Evolutionary conservation across 228 moss, liverwort and hornwort species (phyloP), one percentile per base, ranked within the genome.

Genomic region (Sphagnum fallax): DNA sequence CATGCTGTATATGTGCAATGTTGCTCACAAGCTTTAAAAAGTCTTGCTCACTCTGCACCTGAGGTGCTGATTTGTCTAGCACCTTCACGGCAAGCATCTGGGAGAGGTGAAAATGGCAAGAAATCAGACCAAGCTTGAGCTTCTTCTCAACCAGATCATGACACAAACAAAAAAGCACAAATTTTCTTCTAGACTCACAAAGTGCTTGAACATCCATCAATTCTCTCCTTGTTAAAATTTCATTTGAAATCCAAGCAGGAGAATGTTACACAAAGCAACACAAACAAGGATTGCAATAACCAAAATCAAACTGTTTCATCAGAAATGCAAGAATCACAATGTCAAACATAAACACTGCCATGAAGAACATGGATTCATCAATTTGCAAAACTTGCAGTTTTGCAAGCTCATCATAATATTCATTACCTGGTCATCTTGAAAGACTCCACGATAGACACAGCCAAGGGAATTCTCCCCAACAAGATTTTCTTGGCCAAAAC

Each of bases 401-500:
- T 32, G 32, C 32, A 32, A 32, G 32, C 32, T 32, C 2, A 3
- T 32, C 32, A 32, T 32, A 32, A 2, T 32, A 3, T 32, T 32
- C 9, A 8, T 61, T 69, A 91, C 90, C 91, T 88, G 81, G 49
- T 77, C 84, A 69, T 79, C 72, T 49, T 71, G 53, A 74, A 91
- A 87, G 10, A 87, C 78, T 53, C 82, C 91, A 70, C 87, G 82
- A 70, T 87, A 91, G 47, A 89, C 89, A 63, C 89, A 87, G 67
- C 91, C 91, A 60, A 87, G 67, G 63, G 91, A 84, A 49, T 89
- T 89, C 77, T 91, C 91, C 53, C 91, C 91, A 51, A 91, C 82
- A 16, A 91, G 62, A 76, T 88, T 88, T 71, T 91, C 91, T 78
- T 88, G 88, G 18, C 81, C 78, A 70, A 91, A 91, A 68, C 81